phyloP scores from a whole-genome alignment of 768 basidiomycete species.

The Lyophyllum shimeji region DNA sequence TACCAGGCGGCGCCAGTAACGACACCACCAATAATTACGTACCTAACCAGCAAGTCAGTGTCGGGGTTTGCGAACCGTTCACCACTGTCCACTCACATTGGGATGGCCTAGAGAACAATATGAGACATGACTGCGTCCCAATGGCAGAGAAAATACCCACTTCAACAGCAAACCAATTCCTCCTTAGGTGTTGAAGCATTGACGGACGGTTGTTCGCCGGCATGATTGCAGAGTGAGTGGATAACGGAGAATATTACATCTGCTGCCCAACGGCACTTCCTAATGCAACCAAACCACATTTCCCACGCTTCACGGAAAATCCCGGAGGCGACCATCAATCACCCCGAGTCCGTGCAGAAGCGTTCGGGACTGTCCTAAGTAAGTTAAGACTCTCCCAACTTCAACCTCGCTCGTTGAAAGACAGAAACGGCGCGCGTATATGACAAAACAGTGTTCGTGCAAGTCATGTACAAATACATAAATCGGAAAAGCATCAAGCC shows the following conservation, averaged over 20 bases:
- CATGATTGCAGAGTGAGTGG: conserved; percentile 12
- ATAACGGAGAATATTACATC: background rate
- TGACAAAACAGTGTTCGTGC: conserved; percentile 11
- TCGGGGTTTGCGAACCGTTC: conserved; percentile 5
- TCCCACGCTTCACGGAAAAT: conserved; percentile 35
- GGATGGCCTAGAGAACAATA: conserved; percentile 39
- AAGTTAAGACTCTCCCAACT: too few relatives aligned
- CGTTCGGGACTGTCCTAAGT: too few relatives aligned
- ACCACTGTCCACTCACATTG: conserved; percentile 39
- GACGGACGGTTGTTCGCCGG: background rate
- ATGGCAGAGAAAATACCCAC: conserved; percentile 32
- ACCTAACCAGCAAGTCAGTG: conserved; percentile 29
- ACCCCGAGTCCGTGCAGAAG: too few relatives aligned
- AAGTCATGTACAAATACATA: conserved; percentile 31
- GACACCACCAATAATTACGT: conserved; percentile 52
- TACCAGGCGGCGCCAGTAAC: conserved; percentile 67
- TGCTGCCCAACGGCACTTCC: background rate
- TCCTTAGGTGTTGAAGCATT: conserved; percentile 46
- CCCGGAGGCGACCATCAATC: conserved; percentile 24
- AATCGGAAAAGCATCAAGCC: conserved; percentile 30
- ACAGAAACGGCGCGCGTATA: background rate
- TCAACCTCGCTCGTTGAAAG: too few relatives aligned
- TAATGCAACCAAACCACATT: conserved; percentile 17
- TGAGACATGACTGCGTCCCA: conserved; percentile 7
- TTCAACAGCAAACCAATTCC: conserved; percentile 77